Conservation (phyloP, 768 basidiomycete species). For the Podaxis sp. region DNA sequence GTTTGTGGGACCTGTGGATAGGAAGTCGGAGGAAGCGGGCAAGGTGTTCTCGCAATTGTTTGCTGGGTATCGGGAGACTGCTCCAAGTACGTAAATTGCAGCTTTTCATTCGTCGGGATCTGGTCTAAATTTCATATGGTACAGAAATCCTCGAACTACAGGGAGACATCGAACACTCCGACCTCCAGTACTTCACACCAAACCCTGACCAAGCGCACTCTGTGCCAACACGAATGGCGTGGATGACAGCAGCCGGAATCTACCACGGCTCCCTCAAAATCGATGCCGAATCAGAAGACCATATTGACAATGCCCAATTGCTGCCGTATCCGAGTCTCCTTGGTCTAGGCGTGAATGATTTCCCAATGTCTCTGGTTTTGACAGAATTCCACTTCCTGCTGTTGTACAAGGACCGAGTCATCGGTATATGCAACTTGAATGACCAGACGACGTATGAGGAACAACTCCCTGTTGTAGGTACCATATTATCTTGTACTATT, state of each 20-base stretch:
- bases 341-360: constrained; percentile 32
- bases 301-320: constrained; percentile 76
- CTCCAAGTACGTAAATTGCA: constrained; percentile 61
- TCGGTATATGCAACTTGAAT: constrained; percentile 77
- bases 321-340: constrained; percentile 68
- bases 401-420: constrained; percentile 75
- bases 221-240: constrained; percentile 76
- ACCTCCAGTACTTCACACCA: constrained; percentile 77
- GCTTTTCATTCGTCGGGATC: constrained; percentile 23
- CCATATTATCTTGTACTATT: neutral
- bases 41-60: constrained; percentile 77
- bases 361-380: constrained; percentile 75
- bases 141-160: constrained; percentile 91
- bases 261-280: constrained; percentile 83
- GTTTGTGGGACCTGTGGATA: constrained; percentile 70
- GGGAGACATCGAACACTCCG: constrained; percentile 71
- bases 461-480: constrained; percentile 69
- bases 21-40: constrained; percentile 71
- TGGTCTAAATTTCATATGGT: constrained; percentile 10
- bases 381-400: constrained; percentile 94
- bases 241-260: constrained; percentile 90
- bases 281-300: constrained; percentile 65
- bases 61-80: constrained; percentile 66
- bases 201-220: constrained; percentile 70
- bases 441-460: constrained; percentile 87